Conservation (phyloP, 148 eudicot species). For the Chenopodium suecicum region DNA sequence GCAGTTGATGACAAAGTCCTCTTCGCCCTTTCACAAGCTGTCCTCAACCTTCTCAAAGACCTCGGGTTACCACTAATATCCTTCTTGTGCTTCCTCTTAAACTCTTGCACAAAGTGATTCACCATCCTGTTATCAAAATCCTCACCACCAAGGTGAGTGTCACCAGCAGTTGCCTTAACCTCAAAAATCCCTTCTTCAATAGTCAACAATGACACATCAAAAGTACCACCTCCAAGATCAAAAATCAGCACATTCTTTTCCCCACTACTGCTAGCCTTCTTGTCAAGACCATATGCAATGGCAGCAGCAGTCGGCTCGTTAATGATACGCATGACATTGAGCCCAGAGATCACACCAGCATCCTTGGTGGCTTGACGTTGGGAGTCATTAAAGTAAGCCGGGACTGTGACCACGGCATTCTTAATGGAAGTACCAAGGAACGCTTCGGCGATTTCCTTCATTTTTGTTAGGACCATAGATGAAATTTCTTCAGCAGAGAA, state of each 20-base stretch:
- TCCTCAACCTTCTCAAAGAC: conserved; percentile 52
- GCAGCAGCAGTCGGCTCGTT: conserved; percentile 63
- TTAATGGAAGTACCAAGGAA: conserved; percentile 41
- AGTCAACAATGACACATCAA: conserved; percentile 47
- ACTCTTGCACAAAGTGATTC: conserved; percentile 53
- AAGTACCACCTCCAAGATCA: conserved; percentile 55
- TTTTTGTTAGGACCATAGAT: conserved; percentile 49
- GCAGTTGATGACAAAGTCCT: conserved; percentile 50
- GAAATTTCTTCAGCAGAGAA: conserved; percentile 52
- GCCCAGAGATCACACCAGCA: conserved; percentile 53
- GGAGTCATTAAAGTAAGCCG: conserved; percentile 56
- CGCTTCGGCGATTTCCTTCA: conserved; percentile 57
- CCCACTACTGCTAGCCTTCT: conserved; percentile 42
- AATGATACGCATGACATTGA: conserved; percentile 52
- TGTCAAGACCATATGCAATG: conserved; percentile 56
- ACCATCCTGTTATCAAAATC: conserved; percentile 57
- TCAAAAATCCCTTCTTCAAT: conserved; percentile 59
- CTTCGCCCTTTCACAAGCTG: conserved; percentile 58
- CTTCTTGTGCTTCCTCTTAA: conserved; percentile 59
- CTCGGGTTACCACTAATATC: conserved; percentile 56
- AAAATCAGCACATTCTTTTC: conserved; percentile 55
- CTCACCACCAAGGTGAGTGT: conserved; percentile 56
- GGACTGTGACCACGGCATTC: conserved; percentile 56
- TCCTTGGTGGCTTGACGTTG: conserved; percentile 58
- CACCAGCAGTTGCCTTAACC: conserved; percentile 57